Conservation (phyloP, 345 rosid genomes). For the Populus alba region DNA sequence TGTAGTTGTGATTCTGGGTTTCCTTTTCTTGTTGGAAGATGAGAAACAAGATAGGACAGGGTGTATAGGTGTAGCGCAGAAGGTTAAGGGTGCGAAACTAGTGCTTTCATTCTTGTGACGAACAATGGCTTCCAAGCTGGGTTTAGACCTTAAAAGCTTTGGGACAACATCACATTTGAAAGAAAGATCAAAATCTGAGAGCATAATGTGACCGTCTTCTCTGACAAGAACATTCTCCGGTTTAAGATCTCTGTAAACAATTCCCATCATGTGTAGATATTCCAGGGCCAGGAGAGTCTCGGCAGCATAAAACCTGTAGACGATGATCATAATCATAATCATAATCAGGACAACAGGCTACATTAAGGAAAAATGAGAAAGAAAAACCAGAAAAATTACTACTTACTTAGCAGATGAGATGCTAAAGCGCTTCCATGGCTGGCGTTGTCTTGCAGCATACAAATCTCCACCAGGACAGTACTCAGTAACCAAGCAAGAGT, state of each 20-base stretch:
- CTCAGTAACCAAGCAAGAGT: conserved; percentile 92
- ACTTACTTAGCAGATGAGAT: conserved; percentile 76
- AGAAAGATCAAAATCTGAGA: conserved; percentile 34
- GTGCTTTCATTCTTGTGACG: conserved; percentile 17
- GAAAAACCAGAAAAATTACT: background rate
- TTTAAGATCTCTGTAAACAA: conserved; percentile 34
- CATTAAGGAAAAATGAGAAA: background rate
- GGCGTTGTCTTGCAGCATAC: conserved; percentile 74
- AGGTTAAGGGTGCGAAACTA: conserved; percentile 42
- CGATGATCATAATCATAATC: background rate
- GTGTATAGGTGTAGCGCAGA: conserved; percentile 57
- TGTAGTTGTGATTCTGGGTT: conserved; percentile 35
- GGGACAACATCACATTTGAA: conserved; percentile 91
- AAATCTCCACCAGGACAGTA: conserved; percentile 89
- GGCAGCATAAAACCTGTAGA: conserved; percentile 29
- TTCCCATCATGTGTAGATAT: conserved; percentile 40
- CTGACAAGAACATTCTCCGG: conserved; percentile 36
- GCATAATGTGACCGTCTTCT: conserved; percentile 37
- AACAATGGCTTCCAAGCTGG: conserved; percentile 14
- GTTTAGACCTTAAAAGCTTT: conserved; percentile 40
- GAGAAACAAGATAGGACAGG: conserved; percentile 76
- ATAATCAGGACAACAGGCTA: background rate
- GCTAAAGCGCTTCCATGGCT: conserved; percentile 58
- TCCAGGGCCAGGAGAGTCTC: conserved; percentile 30
- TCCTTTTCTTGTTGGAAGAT: conserved; percentile 36